phyloP scores from a whole-genome alignment of 2,329 filamentous ascomycete genomes.

The Pseudomassariella vexata region DNA sequence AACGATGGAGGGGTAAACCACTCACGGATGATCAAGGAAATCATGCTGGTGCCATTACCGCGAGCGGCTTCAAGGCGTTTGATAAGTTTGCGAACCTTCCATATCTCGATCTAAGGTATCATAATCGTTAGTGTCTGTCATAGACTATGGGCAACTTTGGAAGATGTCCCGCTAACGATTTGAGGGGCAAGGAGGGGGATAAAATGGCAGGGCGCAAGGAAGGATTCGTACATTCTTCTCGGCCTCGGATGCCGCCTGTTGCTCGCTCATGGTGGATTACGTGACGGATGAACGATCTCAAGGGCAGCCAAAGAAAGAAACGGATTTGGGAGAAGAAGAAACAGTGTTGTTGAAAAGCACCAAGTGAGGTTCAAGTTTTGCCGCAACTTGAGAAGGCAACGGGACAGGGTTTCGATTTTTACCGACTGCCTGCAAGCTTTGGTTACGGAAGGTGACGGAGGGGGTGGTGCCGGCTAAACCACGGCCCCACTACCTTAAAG shows the following conservation, averaged over 20 bases:
- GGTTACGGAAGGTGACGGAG: too few relatives aligned
- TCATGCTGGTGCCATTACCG: constrained; percentile 99
- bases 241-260: constrained; percentile 82
- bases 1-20: constrained; percentile 19
- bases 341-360: too few relatives aligned
- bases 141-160: too few relatives aligned
- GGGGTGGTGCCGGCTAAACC: too few relatives aligned
- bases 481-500: too few relatives aligned
- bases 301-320: too few relatives aligned
- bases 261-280: constrained; percentile 72
- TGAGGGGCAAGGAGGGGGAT: too few relatives aligned
- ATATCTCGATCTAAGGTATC: constrained; percentile 59
- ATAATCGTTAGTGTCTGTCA: neutral
- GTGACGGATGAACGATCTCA: constrained; percentile 4
- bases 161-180: too few relatives aligned
- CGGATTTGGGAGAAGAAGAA: neutral
- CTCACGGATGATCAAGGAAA: constrained; percentile 96
- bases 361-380: too few relatives aligned
- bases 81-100: constrained; percentile 99
- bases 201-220: constrained; percentile 1
- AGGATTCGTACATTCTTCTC: constrained; percentile 80
- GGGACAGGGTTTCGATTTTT: too few relatives aligned
- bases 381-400: too few relatives aligned
- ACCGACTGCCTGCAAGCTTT: too few relatives aligned
- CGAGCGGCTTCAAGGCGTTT: constrained; percentile 95